Percentiles rank a stretch among this genome's conserved stretches.
These are phyloP conservation scores for Verticillium dahliae DNA, from an alignment of 2,329 filamentous ascomycete genomes.

Conservation along the genomic window DNA sequence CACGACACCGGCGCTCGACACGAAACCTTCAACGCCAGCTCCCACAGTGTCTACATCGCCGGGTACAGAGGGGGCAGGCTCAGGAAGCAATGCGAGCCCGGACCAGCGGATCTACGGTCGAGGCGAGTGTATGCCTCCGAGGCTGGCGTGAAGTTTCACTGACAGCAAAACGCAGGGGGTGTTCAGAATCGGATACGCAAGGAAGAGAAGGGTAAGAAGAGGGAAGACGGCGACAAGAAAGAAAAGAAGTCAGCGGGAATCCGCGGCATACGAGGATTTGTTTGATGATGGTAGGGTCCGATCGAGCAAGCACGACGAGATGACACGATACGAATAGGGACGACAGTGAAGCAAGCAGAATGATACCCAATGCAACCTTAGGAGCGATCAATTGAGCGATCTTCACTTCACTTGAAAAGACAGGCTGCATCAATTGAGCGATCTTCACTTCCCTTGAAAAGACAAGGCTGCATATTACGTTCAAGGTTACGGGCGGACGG, in stretches of 20 bases:
- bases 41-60: slow-evolving; percentile 18
- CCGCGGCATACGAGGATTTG: slow-evolving; percentile 34
- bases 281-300: slow-evolving; percentile 9
- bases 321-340: neutral
- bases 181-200: slow-evolving; percentile 41
- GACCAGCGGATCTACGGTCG: slow-evolving; percentile 38
- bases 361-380: neutral
- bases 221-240: slow-evolving; percentile 31
- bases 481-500: neutral
- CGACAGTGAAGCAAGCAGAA: neutral
- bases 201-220: slow-evolving; percentile 42
- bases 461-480: too few relatives aligned
- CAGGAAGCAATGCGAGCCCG: slow-evolving; percentile 22
- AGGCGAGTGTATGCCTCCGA: slow-evolving; percentile 26
- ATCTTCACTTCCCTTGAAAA: neutral
- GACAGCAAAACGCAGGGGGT: slow-evolving; percentile 26
- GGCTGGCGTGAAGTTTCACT: neutral
- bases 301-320: neutral
- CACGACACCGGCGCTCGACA: slow-evolving; percentile 33
- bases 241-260: slow-evolving; percentile 31
- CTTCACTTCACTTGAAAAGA: neutral
- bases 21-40: slow-evolving; percentile 19
- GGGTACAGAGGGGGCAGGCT: slow-evolving; percentile 21
- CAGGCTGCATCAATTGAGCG: neutral
- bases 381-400: neutral